Evolutionary conservation across 768 basidiomycete species (phyloP).

Genomic region (Heimioporus sp.): DNA sequence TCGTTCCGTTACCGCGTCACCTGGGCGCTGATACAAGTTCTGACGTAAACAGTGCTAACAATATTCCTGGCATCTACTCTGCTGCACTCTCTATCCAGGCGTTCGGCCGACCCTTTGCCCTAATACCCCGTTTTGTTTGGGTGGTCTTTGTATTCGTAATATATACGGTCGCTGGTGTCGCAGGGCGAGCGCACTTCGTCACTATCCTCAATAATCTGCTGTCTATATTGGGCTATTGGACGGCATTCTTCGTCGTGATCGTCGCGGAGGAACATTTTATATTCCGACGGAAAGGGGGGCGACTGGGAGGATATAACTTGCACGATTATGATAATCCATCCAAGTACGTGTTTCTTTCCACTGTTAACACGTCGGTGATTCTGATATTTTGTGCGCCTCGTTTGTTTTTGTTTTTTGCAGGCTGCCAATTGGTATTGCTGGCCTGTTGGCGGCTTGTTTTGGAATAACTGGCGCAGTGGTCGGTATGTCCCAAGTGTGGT

Average conservation of each 20-base stretch:
- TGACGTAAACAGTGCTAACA: slow-evolving; percentile 30
- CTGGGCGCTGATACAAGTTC: neutral
- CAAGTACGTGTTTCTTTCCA: slow-evolving; percentile 23
- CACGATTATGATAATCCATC: slow-evolving; percentile 44
- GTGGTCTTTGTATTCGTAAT: slow-evolving; percentile 37
- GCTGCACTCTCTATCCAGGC: slow-evolving; percentile 46
- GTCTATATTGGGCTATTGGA: slow-evolving; percentile 45
- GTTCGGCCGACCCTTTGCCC: slow-evolving; percentile 41
- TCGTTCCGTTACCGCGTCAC: neutral
- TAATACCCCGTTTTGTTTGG: slow-evolving; percentile 47
- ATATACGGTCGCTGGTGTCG: slow-evolving; percentile 41
- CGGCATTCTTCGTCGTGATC: slow-evolving; percentile 45
- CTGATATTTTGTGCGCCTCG: neutral
- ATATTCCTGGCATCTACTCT: slow-evolving; percentile 47
- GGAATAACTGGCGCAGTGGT: slow-evolving; percentile 49
- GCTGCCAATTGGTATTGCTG: slow-evolving; percentile 49
- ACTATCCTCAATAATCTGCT: slow-evolving; percentile 43
- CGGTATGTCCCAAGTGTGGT: slow-evolving; percentile 54
- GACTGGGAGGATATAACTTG: slow-evolving; percentile 50
- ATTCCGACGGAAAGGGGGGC: slow-evolving; percentile 40
- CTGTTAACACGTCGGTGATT: neutral
- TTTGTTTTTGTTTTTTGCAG: slow-evolving; percentile 16
- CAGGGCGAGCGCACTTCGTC: slow-evolving; percentile 44
- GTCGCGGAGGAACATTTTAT: slow-evolving; percentile 46
- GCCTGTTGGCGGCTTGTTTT: slow-evolving; percentile 43